These are phyloP conservation scores for Drosera capensis DNA, from an alignment of 148 eudicot genomes.

Conservation along the genomic window DNA sequence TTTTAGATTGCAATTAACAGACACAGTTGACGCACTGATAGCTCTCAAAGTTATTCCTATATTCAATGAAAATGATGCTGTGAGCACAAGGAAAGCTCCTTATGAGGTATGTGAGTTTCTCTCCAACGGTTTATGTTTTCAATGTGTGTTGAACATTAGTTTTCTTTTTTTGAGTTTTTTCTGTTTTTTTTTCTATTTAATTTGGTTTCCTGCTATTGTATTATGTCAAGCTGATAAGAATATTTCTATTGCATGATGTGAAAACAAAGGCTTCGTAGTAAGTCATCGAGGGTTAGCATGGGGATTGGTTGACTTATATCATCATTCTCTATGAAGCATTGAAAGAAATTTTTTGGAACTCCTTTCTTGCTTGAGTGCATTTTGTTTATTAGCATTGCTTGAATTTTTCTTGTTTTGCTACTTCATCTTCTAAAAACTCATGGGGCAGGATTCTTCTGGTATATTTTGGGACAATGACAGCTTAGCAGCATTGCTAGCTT, in stretches of 20 bases:
- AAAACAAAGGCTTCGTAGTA: too few species aligned
- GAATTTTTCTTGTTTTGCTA: not conserved
- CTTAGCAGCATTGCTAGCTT: constrained; percentile 76
- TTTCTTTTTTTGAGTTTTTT: not conserved
- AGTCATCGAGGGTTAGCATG: too few species aligned
- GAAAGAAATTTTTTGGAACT: too few species aligned
- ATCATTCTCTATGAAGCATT: too few species aligned
- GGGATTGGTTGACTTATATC: too few species aligned
- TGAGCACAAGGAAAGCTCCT: constrained; percentile 95
- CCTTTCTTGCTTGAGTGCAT: not conserved
- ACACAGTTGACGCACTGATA: constrained; percentile 55
- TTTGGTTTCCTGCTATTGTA: too few species aligned
- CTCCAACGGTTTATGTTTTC: not conserved
- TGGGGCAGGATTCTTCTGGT: constrained; percentile 84
- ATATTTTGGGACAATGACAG: constrained; percentile 99
- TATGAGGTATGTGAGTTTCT: constrained; percentile 55
- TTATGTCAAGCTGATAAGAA: too few species aligned
- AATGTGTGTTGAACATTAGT: not conserved
- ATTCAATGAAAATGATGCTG: constrained; percentile 92
- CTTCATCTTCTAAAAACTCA: not conserved
- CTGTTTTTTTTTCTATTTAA: constrained; percentile 13
- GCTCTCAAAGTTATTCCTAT: constrained; percentile 65
- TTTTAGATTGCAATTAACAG: constrained; percentile 63
- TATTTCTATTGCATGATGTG: too few species aligned
- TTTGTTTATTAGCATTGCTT: not conserved